A percentile compares a stretch with the other conserved stretches of the same genome.
These are phyloP conservation scores for Fimicolochytrium jonesii DNA, from an alignment of 192 early-diverging fungal genomes.

Conservation along the genomic window DNA sequence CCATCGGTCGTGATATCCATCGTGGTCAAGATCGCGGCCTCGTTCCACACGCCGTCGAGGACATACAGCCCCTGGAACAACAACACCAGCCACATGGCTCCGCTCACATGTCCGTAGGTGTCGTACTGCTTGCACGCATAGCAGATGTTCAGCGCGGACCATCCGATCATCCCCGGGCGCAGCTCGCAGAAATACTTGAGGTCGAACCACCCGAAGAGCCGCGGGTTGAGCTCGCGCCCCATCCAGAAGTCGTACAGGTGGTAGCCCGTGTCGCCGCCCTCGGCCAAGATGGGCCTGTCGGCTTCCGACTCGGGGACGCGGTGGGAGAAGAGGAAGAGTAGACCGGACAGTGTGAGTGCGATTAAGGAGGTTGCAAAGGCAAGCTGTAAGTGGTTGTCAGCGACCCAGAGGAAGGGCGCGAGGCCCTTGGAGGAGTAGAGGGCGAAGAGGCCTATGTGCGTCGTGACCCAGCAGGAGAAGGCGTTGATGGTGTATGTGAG, in stretches of 20 bases:
- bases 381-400: conserved; percentile 73
- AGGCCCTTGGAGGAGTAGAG: conserved; percentile 52
- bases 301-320: conserved; percentile 33
- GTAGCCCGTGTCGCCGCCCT: conserved; percentile 90
- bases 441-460: conserved; percentile 43
- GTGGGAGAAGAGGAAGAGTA: conserved; percentile 68
- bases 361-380: conserved; percentile 65
- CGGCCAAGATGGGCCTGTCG: conserved; percentile 53
- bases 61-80: conserved; percentile 80
- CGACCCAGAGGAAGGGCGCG: conserved; percentile 71
- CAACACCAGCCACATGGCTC: conserved; percentile 72
- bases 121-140: conserved; percentile 75
- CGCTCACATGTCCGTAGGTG: conserved; percentile 60
- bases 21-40: conserved; percentile 83
- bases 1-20: conserved; percentile 99
- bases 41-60: conserved; percentile 78
- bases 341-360: conserved; percentile 57
- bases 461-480: conserved; percentile 24
- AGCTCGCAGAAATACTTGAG: conserved; percentile 94
- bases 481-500: conserved; percentile 83
- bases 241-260: conserved; percentile 91
- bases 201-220: conserved; percentile 60
- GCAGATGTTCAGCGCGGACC: conserved; percentile 75
- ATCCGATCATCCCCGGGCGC: conserved; percentile 88
- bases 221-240: conserved; percentile 94